Base-by-base conservation (phyloP, 805 yeast species). In the Nakazawaea ernobii region DNA sequence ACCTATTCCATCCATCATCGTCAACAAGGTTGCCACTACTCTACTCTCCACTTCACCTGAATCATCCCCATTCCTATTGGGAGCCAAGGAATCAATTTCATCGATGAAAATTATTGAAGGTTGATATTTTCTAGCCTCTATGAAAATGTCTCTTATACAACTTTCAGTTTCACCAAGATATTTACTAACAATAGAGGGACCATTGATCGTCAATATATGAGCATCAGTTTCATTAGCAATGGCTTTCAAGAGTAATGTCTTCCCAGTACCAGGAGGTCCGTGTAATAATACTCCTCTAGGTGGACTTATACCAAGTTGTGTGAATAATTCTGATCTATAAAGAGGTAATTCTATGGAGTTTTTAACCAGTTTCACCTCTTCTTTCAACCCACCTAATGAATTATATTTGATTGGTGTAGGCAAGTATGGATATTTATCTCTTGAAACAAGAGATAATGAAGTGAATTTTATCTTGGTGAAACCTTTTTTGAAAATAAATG, bases 181-280 rank as follows among this genome's bases (percentile, higher is more conserved):
- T 61, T 90, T 91, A 7, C 96, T 87, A 2, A 91, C 92, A 44
- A 94, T 86, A 1, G 95, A 82, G 1, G 97, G 95, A 0, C 97
- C 97, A 60, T 86, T 86, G 24, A 94, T 84, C 2, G 86, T 82
- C 39, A 94, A 71, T 0, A 92, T 81, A 63, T 92, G 99, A 0
- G 95, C 95, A 51, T 84, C 75, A 1, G 77, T 70, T 49, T 85
- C 92, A 52, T 80, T 73, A 0, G 96, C 95, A 8, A 92, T 81
- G 27, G 96, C 84, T 46, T 86, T 75, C 33, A 94, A 70, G 7
- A 94, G 72, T 88, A 91, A 79, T 1, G 97, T 86, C 62, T 92
- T 92, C 44, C 99, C 99, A 0, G 97, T 92, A 3, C 99, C 99
- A 2, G 98, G 94, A 2, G 97, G 96, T 0, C 99, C 99, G 66